These are phyloP conservation scores for Coemansia sp. DNA, from an alignment of 192 early-diverging fungal species.

Conservation along the genomic window DNA sequence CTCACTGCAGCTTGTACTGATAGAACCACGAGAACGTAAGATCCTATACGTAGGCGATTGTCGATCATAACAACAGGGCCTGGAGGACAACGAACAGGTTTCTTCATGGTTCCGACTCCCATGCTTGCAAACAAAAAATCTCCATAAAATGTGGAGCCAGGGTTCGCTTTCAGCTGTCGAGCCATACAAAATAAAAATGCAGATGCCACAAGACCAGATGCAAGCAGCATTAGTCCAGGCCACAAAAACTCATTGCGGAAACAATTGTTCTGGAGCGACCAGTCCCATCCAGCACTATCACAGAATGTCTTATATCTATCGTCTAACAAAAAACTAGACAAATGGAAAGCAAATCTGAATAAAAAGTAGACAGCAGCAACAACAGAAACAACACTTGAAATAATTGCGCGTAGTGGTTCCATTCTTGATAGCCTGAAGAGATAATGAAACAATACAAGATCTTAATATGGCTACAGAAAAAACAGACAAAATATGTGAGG, in stretches of 20 bases:
- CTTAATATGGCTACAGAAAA: background rate
- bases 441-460: background rate
- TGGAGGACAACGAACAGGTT: slow-evolving; percentile 22
- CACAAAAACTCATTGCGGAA: slow-evolving; percentile 21
- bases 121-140: background rate
- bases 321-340: background rate
- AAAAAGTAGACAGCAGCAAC: slow-evolving; percentile 5
- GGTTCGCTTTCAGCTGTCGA: background rate
- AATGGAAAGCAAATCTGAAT: background rate
- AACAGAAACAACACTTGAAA: background rate
- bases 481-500: background rate
- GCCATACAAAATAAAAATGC: background rate
- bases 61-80: slow-evolving; percentile 25
- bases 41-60: slow-evolving; percentile 19
- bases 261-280: slow-evolving; percentile 15
- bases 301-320: slow-evolving; percentile 4
- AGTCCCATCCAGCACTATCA: slow-evolving; percentile 6
- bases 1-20: slow-evolving; percentile 15
- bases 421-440: background rate
- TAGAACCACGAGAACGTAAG: background rate
- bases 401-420: background rate
- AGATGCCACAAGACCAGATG: background rate
- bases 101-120: background rate
- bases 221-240: slow-evolving; percentile 16
- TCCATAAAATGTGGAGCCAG: background rate